These are phyloP conservation scores for Dichomitus squalens DNA, from an alignment of 1,284 basidiomycete genomes.

Conservation along the genomic window DNA sequence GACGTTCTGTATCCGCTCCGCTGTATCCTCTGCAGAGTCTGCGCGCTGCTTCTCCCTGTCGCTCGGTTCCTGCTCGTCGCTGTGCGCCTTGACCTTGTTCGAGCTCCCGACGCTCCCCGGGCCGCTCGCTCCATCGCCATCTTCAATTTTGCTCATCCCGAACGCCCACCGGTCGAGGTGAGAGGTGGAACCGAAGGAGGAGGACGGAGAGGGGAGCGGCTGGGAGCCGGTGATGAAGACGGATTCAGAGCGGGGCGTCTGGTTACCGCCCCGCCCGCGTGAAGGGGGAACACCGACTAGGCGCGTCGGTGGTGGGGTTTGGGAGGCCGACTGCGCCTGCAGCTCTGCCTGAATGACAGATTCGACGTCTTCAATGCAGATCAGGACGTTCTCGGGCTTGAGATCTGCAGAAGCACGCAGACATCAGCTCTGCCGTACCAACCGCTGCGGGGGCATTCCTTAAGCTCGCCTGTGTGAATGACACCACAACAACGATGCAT, in stretches of 20 bases:
- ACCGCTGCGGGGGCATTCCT: constrained; percentile 20
- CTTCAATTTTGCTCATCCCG: constrained; percentile 84
- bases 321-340: constrained; percentile 51
- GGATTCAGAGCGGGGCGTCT: constrained; percentile 90
- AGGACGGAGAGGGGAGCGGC: constrained; percentile 82
- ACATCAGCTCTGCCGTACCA: background rate
- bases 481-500: constrained; percentile 97
- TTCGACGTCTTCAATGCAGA: constrained; percentile 97
- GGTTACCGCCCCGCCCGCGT: constrained; percentile 95
- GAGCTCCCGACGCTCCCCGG: constrained; percentile 29
- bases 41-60: constrained; percentile 31
- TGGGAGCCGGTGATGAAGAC: constrained; percentile 94
- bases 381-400: constrained; percentile 98
- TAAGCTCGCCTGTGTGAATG: constrained; percentile 77
- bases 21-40: constrained; percentile 48
- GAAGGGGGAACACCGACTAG: constrained; percentile 95
- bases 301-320: constrained; percentile 63
- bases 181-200: constrained; percentile 72
- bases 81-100: constrained; percentile 17
- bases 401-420: constrained; percentile 57
- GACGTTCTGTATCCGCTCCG: constrained; percentile 69
- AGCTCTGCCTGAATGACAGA: constrained; percentile 89
- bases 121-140: constrained; percentile 28
- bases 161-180: constrained; percentile 93
- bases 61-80: constrained; percentile 15